Conservation (phyloP, 2,329 filamentous ascomycete genomes). For the Akanthomyces muscarius region DNA sequence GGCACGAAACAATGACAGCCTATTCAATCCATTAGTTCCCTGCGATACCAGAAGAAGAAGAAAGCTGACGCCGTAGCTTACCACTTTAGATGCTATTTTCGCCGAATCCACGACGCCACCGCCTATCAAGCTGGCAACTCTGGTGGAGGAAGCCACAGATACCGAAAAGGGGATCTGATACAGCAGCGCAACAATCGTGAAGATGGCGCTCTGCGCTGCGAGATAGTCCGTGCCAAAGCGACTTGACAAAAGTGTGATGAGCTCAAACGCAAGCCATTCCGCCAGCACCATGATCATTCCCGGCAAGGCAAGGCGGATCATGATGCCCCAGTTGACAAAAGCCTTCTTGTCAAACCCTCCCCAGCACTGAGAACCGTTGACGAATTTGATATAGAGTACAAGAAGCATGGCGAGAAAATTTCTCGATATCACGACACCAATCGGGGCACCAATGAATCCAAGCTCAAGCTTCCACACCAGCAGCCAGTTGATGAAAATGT, state of each 20-base stretch:
- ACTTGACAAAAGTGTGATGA: slow-evolving; percentile 77
- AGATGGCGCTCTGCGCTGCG: slow-evolving; percentile 85
- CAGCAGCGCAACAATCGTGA: slow-evolving; percentile 72
- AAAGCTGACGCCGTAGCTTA: slow-evolving; percentile 28
- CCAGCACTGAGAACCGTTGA: slow-evolving; percentile 77
- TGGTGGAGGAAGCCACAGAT: slow-evolving; percentile 81
- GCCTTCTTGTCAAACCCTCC: slow-evolving; percentile 69
- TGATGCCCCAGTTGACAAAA: slow-evolving; percentile 69
- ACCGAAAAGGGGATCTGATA: slow-evolving; percentile 93
- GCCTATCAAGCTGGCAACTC: slow-evolving; percentile 90
- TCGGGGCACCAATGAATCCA: slow-evolving; percentile 77
- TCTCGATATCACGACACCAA: slow-evolving; percentile 74
- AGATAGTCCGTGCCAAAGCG: slow-evolving; percentile 78
- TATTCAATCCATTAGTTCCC: slow-evolving; percentile 15
- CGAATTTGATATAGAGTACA: slow-evolving; percentile 70
- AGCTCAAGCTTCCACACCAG: slow-evolving; percentile 67
- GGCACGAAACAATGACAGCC: slow-evolving; percentile 57
- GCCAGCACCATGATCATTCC: slow-evolving; percentile 92
- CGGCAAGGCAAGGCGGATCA: slow-evolving; percentile 82
- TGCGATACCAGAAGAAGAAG: no score
- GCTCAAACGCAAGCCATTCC: slow-evolving; percentile 89
- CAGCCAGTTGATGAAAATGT: slow-evolving; percentile 72
- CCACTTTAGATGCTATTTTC: slow-evolving; percentile 72
- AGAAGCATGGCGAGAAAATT: slow-evolving; percentile 71
- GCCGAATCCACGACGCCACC: slow-evolving; percentile 78